Evolutionary conservation across 768 basidiomycete species (phyloP), one percentile per base, ranked within the genome.

Genomic region (Pisolithus sp.): DNA sequence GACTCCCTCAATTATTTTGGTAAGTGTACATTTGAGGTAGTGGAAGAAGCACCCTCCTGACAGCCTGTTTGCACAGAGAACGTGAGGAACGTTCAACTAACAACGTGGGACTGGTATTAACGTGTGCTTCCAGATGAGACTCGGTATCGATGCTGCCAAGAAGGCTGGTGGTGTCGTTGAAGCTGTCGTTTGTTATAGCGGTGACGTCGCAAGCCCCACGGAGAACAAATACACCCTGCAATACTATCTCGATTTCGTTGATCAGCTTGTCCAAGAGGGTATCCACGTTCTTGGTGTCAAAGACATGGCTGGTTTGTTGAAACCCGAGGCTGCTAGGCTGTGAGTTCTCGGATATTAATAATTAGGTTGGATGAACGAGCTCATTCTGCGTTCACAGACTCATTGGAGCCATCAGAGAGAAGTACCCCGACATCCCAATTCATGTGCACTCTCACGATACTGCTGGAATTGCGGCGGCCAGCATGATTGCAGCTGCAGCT

Each of bases 381-480:
- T 52, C 23, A 56, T 44, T 28, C 20, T 45, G 34, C 44, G 54
- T 48, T 31, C 53, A 55, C 18, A 93, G 92, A 43, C 85, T 99
- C 57, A 85, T 99, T 64, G 86, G 92, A 58, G 87, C 93, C 12
- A 95, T 99, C 70, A 82, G 96, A 65, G 83, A 90, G 74, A 93
- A 91, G 60, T 88, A 98, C 71, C 96, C 96, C 38, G 93, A 96
- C 66, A 80, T 99, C 51, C 94, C 96, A 28, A 98, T 99, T 68
- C 96, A 99, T 68, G 95, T 99, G 36, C 96, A 99, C 74, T 97
- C 96, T 12, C 96, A 99, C 70, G 96, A 99, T 71, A 99, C 96
- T 26, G 96, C 96, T 48, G 96, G 96, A 71, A 98, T 99, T 62
- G 90, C 96, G 26, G 77, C 91, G 45, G 92, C 95, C n/a, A 93